These are phyloP conservation scores for Coemansia reversa DNA, from an alignment of 192 early-diverging fungal species.

Conservation along the genomic window DNA sequence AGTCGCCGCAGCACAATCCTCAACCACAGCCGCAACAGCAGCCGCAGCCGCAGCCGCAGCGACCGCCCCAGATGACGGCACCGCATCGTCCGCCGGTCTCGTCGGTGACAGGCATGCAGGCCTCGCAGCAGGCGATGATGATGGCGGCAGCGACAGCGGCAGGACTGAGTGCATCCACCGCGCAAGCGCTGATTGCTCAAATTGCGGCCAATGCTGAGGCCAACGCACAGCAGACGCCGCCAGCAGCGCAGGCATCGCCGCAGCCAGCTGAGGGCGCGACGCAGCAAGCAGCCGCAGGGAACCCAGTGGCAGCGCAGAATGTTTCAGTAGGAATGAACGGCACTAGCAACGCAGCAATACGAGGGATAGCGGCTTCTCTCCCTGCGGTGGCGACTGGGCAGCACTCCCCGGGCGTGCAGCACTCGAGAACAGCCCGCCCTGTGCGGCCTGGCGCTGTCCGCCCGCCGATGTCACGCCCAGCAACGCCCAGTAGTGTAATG, in stretches of 20 bases:
- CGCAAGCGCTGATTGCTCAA: slow-evolving; percentile 43
- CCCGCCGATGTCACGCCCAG: slow-evolving; percentile 6
- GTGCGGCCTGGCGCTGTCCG: slow-evolving; percentile 13
- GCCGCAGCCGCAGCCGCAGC: slow-evolving; percentile 16
- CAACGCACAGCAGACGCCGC: slow-evolving; percentile 16
- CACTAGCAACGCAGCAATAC: background rate
- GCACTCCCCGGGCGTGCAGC: background rate
- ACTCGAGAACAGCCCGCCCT: slow-evolving; percentile 12
- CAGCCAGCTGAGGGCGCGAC: background rate
- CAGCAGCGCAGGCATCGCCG: slow-evolving; percentile 4
- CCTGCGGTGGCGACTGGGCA: slow-evolving; percentile 7
- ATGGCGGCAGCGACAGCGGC: slow-evolving; percentile 37
- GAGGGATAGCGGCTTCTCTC: background rate
- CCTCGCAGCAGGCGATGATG: slow-evolving; percentile 45
- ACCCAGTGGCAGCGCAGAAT: background rate
- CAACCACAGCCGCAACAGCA: slow-evolving; percentile 10
- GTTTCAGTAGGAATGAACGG: background rate
- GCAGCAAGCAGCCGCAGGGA: background rate
- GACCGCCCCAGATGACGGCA: slow-evolving; percentile 9
- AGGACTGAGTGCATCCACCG: slow-evolving; percentile 29
- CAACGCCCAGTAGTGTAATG: slow-evolving; percentile 1
- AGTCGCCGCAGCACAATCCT: background rate
- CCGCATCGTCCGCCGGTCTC: slow-evolving; percentile 13
- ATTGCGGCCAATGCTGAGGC: slow-evolving; percentile 31
- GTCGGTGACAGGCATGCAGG: slow-evolving; percentile 24